Evolutionary conservation across 2,329 filamentous ascomycete genomes (phyloP), one percentile per base, ranked within the genome.

Genomic region (Aspergillus aculeatinus): DNA sequence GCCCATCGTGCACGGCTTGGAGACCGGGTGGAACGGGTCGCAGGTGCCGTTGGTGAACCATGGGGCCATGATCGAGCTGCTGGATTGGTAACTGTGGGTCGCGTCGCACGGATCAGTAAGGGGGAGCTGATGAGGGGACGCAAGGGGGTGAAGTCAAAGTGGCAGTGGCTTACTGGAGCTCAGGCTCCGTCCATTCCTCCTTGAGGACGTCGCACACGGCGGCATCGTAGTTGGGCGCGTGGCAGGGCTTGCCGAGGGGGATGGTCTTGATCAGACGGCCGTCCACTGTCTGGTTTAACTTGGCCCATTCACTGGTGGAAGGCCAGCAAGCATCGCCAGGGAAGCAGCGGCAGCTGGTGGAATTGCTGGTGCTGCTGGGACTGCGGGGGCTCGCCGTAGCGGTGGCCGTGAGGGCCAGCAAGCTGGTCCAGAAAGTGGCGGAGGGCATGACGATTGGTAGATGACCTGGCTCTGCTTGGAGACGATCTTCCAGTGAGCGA

Each of bases 171-270:
- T 73, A 82, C 79, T 85, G 82, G 35, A 74, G 73, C 42, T 78
- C 72, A 0, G 82, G 77, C 4, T 68, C 63, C 2, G 69, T 66
- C 84, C 83, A 87, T 48, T 68, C 67, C 1, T 71, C 65, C 55
- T 75, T 74, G 1, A 84, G 67, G n/a, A 62, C 68, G 1, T 68
- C 60, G 66, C 84, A 86, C 23, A 71, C 68, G 0, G 68, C 72
- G 4, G 74, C 76, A 66, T 85, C 72, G 64, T 82, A 85, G 21
- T 64, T 62, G 3, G 75, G 75, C 35, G 78, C 72, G 63, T 87
- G 85, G 66, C 85, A 88, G 0, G 80, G 74, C 2, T 79, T 70
- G 1, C 78, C 85, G 3, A 86, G 66, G 0, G 86, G 85, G 2
- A 81, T 71, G 0, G 82, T 85, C 11, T 79, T 76, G 48, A 87